A percentile compares a stretch with the other conserved stretches of the same genome.
Evolutionary conservation across 2,329 filamentous ascomycete genomes (phyloP).

Genomic region (Ophiosphaerella narmari): DNA sequence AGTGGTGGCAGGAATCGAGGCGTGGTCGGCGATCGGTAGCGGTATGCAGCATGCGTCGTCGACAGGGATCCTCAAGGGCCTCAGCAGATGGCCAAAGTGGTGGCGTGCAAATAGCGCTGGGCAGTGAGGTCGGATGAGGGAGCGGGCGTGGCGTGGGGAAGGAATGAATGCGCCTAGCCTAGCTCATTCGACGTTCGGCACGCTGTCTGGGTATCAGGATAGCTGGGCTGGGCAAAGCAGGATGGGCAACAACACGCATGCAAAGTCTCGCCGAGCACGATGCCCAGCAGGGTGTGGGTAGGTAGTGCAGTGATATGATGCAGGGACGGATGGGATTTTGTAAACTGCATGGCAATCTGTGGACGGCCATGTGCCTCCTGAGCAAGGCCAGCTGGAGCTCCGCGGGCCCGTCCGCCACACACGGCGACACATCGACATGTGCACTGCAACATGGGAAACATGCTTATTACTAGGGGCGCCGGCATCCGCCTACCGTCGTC

Average conservation of each 20-base stretch:
- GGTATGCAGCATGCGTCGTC: background rate
- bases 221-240: background rate
- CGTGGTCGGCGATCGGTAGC: background rate
- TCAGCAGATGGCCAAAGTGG: too few relatives aligned
- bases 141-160: background rate
- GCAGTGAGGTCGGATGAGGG: background rate
- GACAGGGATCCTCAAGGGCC: background rate
- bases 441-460: too few relatives aligned
- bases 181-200: background rate
- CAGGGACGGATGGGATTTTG: background rate
- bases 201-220: background rate
- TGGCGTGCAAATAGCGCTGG: too few relatives aligned
- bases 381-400: background rate
- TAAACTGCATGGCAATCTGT: constrained; percentile 3
- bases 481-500: too few relatives aligned
- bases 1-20: background rate
- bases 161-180: background rate
- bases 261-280: background rate
- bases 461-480: too few relatives aligned
- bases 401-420: background rate
- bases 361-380: constrained; percentile 1
- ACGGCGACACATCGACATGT: background rate
- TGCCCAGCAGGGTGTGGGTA: background rate
- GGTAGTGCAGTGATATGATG: background rate
- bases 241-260: background rate